Evolutionary conservation across 2,329 filamentous ascomycete species (phyloP).

Genomic region (Escovopsis sp.): DNA sequence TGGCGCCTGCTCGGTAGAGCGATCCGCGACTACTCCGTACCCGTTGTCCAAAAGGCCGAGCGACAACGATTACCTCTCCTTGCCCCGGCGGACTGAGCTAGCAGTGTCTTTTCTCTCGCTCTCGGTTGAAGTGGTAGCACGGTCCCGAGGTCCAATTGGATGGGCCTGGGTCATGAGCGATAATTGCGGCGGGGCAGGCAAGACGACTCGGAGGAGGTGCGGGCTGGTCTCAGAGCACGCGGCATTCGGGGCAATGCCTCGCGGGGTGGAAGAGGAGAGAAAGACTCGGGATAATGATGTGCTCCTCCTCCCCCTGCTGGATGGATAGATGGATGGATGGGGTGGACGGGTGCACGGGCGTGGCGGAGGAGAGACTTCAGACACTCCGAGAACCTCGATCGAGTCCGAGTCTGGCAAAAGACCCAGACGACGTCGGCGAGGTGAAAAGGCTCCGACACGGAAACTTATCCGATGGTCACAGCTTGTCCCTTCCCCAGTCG

Average conservation of each 20-base stretch:
- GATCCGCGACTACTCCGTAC: neutral
- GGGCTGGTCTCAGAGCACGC: neutral
- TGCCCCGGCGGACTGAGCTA: neutral
- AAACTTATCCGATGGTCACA: too few relatives aligned
- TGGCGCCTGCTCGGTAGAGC: constrained; percentile 5
- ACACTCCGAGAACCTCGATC: too few relatives aligned
- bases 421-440: too few relatives aligned
- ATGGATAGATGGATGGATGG: too few relatives aligned
- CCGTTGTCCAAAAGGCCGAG: neutral
- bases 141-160: neutral
- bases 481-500: too few relatives aligned
- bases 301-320: neutral
- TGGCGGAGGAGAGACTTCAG: too few relatives aligned
- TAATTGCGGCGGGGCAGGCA: constrained; percentile 1
- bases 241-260: constrained; percentile 6
- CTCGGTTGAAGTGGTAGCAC: neutral
- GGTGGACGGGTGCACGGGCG: too few relatives aligned
- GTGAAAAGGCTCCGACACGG: too few relatives aligned
- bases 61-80: neutral
- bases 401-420: too few relatives aligned
- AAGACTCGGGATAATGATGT: constrained; percentile 9
- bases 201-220: neutral
- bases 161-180: constrained; percentile 1
- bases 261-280: constrained; percentile 1
- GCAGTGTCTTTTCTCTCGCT: too few relatives aligned